Conservation (phyloP, 2,329 filamentous ascomycete species). For the Penicillium rolfsii region DNA sequence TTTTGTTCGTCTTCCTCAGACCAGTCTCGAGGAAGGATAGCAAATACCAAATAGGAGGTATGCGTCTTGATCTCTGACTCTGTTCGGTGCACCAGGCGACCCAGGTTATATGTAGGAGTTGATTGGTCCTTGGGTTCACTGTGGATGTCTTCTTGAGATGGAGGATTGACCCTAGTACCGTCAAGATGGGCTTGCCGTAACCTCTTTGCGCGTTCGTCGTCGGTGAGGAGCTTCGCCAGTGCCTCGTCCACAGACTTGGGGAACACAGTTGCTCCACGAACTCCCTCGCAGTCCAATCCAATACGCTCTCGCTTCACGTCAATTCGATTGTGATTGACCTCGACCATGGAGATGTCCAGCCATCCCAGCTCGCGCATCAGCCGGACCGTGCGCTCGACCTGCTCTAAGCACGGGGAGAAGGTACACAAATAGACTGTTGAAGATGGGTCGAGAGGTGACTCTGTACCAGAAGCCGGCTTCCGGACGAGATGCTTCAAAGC, state of each 20-base stretch:
- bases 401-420: constrained; percentile 96
- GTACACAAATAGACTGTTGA: constrained; percentile 80
- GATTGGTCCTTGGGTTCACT: constrained; percentile 9
- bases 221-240: constrained; percentile 69
- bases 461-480: constrained; percentile 34
- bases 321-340: constrained; percentile 77
- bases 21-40: constrained; percentile 85
- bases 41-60: constrained; percentile 96
- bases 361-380: constrained; percentile 79
- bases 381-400: constrained; percentile 84
- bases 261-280: constrained; percentile 67
- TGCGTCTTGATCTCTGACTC: constrained; percentile 93
- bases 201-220: constrained; percentile 64
- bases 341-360: constrained; percentile 92
- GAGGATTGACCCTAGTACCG: constrained; percentile 23
- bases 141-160: constrained; percentile 30
- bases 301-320: constrained; percentile 81
- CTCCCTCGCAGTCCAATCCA: constrained; percentile 70
- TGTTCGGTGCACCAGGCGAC: constrained; percentile 75
- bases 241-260: constrained; percentile 76
- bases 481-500: constrained; percentile 53
- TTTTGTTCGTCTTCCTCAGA: constrained; percentile 75
- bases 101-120: constrained; percentile 69
- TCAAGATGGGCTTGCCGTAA: constrained; percentile 27
- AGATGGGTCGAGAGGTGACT: constrained; percentile 69